Evolutionary conservation across 2,329 filamentous ascomycete species (phyloP), one percentile per base, ranked within the genome.

Genomic region (Knufia fluminis): DNA sequence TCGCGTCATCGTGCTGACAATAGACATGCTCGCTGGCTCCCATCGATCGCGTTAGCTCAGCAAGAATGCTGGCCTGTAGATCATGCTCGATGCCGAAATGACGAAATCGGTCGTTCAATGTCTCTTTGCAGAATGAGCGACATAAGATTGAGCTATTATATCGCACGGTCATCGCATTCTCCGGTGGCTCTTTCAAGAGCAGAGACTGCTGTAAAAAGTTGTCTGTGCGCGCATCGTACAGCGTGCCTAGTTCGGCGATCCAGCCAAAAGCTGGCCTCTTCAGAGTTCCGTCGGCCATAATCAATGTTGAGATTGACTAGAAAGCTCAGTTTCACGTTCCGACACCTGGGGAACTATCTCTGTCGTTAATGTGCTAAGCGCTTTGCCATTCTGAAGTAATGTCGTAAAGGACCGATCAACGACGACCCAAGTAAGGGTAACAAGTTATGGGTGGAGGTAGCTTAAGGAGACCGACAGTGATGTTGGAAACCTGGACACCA

Each of bases 221-320:
- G 19, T 57, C 57, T 14, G 10, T 53, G 38, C 52, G 38, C 1
- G 54, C 52, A 52, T 59, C 46, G 48, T 55, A 59, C 8, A 55
- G 50, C 17, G 51, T 56, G 8, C 56, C 57, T 24, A 59, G 44
- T 2, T 50, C 17, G 14, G 45, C 49, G 7, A 35, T 14, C 33
- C 58, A 46, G 14, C 56, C 56, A 4, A 58, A 44, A 1, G 52
- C 54, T 33, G 52, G 47, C 17, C 26, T 12, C 28, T 31, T 31
- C 28, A 31, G 14, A 31, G 28, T 31, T 7, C 28, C 28, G 28
- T 14, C 14, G 10, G 23, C n/a, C 41, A 22, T 28, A 19, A 6
- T 10, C 6, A 8, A 19, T 23, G 23, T 28, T 28, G n/a, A 24
- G 14, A 31, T 7, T 31, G 7, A 7, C 28, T 14, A 31, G n/a